Evolutionary conservation across 352 stramenopile genomes (phyloP).

Genomic region (Phytophthora crassamura): DNA sequence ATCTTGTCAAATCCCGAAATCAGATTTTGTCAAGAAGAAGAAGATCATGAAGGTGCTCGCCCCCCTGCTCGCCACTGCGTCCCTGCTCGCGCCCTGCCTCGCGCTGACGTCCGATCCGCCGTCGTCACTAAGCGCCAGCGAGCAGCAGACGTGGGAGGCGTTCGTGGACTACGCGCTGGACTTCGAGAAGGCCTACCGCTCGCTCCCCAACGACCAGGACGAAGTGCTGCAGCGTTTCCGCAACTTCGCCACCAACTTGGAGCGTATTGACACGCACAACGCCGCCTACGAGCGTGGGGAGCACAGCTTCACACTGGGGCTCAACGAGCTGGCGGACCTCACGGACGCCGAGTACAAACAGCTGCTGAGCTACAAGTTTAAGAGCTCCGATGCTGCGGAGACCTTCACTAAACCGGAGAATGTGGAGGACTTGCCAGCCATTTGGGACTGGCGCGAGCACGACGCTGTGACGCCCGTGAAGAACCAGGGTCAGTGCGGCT

Average conservation of each 20-base stretch:
- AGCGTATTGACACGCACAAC: conserved; percentile 62
- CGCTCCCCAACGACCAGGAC: conserved; percentile 41
- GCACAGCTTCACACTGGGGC: conserved; percentile 53
- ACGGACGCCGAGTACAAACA: conserved; percentile 50
- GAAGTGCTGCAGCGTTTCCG: conserved; percentile 51
- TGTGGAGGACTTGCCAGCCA: conserved; percentile 56
- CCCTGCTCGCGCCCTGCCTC: neutral
- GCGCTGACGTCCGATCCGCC: conserved; percentile 30
- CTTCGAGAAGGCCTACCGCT: conserved; percentile 58
- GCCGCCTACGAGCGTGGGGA: conserved; percentile 52
- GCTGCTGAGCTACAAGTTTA: conserved; percentile 35
- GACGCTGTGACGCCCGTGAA: conserved; percentile 93
- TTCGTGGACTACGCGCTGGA: conserved; percentile 70
- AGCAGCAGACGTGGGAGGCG: conserved; percentile 48
- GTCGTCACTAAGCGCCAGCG: conserved; percentile 8
- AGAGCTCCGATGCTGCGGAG: conserved; percentile 7
- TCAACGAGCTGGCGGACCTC: conserved; percentile 56
- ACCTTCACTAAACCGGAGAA: conserved; percentile 30
- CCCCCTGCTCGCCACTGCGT: conserved; percentile 6
- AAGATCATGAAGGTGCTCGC: conserved; percentile 36
- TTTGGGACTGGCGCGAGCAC: conserved; percentile 94
- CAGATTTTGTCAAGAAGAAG: conserved; percentile 19
- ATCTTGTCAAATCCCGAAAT: conserved; percentile 6
- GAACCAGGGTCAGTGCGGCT: conserved; percentile 95
- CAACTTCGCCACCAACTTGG: conserved; percentile 56